Evolutionary conservation across 2,329 filamentous ascomycete genomes (phyloP).

Genomic region (Fusarium xylarioides): DNA sequence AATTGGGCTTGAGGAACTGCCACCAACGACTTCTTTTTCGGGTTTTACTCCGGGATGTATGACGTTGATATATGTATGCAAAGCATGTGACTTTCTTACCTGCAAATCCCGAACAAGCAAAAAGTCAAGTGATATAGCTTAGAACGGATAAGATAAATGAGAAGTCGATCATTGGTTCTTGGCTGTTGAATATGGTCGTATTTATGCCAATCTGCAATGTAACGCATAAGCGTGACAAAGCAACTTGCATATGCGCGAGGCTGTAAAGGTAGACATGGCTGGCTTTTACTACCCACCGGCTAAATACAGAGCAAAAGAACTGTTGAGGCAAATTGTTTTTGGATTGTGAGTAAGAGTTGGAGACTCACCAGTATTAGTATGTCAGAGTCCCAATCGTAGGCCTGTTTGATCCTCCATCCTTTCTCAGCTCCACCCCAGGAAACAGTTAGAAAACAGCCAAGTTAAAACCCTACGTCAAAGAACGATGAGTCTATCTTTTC

Average conservation of each 20-base stretch:
- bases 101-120: not conserved
- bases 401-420: accelerated
- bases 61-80: not conserved
- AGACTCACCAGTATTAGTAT: not conserved
- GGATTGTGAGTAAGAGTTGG: accelerated
- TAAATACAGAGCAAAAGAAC: not conserved
- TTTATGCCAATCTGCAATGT: not conserved
- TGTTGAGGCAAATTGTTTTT: accelerated
- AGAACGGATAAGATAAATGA: not conserved
- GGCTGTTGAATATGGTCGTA: accelerated
- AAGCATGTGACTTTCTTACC: not conserved
- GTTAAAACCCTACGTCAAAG: accelerated
- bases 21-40: accelerated
- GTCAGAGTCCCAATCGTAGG: accelerated
- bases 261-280: not conserved
- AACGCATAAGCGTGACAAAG: not conserved
- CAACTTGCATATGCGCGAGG: not conserved
- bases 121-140: not conserved
- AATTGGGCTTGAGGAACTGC: accelerated
- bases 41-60: not conserved
- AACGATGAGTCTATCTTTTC: not conserved
- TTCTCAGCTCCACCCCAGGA: accelerated
- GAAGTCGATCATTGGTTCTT: not conserved
- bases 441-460: accelerated
- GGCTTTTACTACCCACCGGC: accelerated